Percentiles rank a stretch among this genome's conserved stretches.
These are phyloP conservation scores for Avicennia marina DNA, from an alignment of 257 asterid genomes.

Conservation along the genomic window DNA sequence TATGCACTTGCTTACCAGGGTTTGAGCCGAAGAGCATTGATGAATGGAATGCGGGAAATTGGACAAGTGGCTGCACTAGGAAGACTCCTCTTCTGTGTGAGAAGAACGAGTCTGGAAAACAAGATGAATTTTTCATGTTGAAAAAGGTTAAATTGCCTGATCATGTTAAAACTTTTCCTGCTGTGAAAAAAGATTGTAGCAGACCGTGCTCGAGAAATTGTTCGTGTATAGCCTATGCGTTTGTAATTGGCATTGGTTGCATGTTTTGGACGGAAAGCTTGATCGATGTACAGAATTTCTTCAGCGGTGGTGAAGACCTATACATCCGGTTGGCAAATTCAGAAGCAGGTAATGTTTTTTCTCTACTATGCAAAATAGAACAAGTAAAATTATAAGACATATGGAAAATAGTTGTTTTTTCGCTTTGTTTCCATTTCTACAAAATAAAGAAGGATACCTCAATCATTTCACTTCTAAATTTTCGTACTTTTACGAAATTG, in stretches of 20 bases:
- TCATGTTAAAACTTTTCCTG: not conserved
- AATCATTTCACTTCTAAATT: too few species aligned
- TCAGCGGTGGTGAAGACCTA: too few species aligned
- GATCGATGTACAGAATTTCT: constrained; percentile 17
- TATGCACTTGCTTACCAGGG: too few species aligned
- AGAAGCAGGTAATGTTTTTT: constrained; percentile 14
- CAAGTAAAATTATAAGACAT: not conserved
- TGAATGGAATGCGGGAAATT: too few species aligned
- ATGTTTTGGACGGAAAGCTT: constrained; percentile 16
- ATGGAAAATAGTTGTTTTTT: not conserved
- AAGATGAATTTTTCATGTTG: constrained; percentile 29
- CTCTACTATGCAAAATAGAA: not conserved
- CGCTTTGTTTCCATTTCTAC: too few species aligned
- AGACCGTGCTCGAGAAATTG: constrained; percentile 16
- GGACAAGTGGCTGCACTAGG: too few species aligned
- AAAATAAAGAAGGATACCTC: too few species aligned
- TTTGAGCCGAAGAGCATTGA: too few species aligned
- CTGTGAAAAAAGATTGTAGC: constrained; percentile 1
- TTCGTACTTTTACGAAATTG: too few species aligned
- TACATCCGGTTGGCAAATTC: constrained; percentile 12
- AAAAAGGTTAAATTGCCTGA: constrained; percentile 50
- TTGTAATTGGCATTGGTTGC: constrained; percentile 19
- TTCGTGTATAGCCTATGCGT: constrained; percentile 20
- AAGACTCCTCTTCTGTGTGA: too few species aligned
- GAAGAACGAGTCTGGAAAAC: too few species aligned